Percentiles rank a stretch among this genome's conserved stretches.
Conservation (phyloP, 2,329 filamentous ascomycete genomes). For the Hansfordia pulvinata region DNA sequence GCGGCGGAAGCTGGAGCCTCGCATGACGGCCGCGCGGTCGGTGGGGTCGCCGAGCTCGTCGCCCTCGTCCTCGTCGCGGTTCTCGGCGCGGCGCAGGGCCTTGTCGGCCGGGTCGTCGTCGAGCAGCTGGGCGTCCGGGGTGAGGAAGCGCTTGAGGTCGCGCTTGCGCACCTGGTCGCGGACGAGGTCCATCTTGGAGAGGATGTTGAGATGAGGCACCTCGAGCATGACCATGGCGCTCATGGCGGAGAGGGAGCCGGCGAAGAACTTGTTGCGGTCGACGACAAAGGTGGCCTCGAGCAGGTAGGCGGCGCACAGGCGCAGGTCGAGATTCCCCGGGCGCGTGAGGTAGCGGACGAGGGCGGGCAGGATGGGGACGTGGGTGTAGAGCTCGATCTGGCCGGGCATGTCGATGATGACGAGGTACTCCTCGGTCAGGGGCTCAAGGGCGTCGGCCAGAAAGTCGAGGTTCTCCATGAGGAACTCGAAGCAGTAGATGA, state of each 20-base stretch:
- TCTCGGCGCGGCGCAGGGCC: conserved; percentile 22
- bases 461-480: conserved; percentile 64
- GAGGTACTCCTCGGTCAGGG: conserved; percentile 85
- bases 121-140: conserved; percentile 70
- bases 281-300: conserved; percentile 93
- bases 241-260: conserved; percentile 92
- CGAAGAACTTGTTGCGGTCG: conserved; percentile 94
- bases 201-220: conserved; percentile 87
- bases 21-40: conserved; percentile 62
- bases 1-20: conserved; percentile 65
- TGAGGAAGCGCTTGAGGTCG: conserved; percentile 80
- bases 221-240: conserved; percentile 98
- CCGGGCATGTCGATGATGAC: conserved; percentile 98
- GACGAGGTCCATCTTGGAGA: conserved; percentile 96
- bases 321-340: conserved; percentile 71
- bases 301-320: conserved; percentile 84
- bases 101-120: conserved; percentile 60
- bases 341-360: conserved; percentile 72
- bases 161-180: conserved; percentile 79
- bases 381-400: conserved; percentile 96
- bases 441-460: conserved; percentile 54
- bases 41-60: conserved; percentile 36
- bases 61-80: conserved; percentile 14
- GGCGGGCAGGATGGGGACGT: conserved; percentile 80
- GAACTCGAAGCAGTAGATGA: conserved; percentile 64